Evolutionary conservation across 495 filamentous ascomycete genomes (phyloP).

Genomic region (Aspergillus conjunctus): DNA sequence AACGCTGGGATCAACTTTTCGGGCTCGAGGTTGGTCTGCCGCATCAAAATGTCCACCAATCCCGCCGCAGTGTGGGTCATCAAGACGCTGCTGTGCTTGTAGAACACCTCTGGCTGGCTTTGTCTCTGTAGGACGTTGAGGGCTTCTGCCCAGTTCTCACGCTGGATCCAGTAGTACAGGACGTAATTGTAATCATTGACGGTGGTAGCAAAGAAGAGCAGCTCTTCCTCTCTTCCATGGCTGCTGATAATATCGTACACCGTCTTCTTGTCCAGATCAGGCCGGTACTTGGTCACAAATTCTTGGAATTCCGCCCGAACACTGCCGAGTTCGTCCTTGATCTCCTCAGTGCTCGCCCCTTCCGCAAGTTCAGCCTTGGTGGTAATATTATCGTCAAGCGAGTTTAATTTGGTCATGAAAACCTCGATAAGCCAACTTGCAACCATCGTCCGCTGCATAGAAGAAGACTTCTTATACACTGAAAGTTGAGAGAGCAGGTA

Average conservation of each 20-base stretch:
- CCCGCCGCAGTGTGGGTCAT: slow-evolving; percentile 86
- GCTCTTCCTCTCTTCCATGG: slow-evolving; percentile 89
- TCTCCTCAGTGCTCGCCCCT: slow-evolving; percentile 66
- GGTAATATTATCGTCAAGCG: slow-evolving; percentile 89
- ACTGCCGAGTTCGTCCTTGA: slow-evolving; percentile 67
- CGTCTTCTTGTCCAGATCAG: slow-evolving; percentile 85
- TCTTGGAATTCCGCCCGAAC: slow-evolving; percentile 81
- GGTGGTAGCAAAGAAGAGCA: slow-evolving; percentile 85
- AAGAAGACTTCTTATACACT: slow-evolving; percentile 75
- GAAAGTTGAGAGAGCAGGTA: slow-evolving; percentile 85
- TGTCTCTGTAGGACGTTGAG: slow-evolving; percentile 87
- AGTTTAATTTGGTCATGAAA: slow-evolving; percentile 96
- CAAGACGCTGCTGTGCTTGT: slow-evolving; percentile 92
- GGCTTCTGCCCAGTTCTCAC: slow-evolving; percentile 91
- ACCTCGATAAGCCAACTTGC: slow-evolving; percentile 93
- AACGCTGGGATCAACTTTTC: slow-evolving; percentile 89
- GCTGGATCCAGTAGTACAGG: slow-evolving; percentile 93
- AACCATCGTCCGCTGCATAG: slow-evolving; percentile 95
- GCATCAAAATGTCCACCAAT: slow-evolving; percentile 89
- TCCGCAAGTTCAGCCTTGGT: slow-evolving; percentile 84
- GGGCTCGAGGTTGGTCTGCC: slow-evolving; percentile 84
- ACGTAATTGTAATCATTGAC: slow-evolving; percentile 93
- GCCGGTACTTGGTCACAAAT: slow-evolving; percentile 80
- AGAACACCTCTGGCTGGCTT: slow-evolving; percentile 89
- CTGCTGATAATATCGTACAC: slow-evolving; percentile 95